phyloP scores from a whole-genome alignment of 2,329 filamentous ascomycete genomes.

The Neonectria hederae region DNA sequence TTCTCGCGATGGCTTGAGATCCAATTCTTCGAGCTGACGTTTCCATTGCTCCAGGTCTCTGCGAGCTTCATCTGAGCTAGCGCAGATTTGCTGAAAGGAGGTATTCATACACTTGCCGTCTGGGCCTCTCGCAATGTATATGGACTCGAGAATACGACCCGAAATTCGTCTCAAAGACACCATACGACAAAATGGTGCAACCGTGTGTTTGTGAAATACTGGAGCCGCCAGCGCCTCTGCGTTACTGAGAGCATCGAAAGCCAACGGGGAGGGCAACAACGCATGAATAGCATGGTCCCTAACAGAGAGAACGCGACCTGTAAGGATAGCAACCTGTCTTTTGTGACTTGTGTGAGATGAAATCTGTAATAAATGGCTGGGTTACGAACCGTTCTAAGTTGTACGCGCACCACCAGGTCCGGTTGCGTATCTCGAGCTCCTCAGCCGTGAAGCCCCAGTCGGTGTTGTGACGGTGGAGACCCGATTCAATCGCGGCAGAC shows the following conservation, averaged over 20 bases:
- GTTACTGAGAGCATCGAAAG: conserved; percentile 27
- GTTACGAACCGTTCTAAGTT: conserved; percentile 29
- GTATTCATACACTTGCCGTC: conserved; percentile 32
- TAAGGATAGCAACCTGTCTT: conserved; percentile 35
- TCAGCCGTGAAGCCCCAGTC: conserved; percentile 33
- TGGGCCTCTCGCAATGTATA: conserved; percentile 37
- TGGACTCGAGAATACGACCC: conserved; percentile 38
- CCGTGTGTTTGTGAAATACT: conserved; percentile 23
- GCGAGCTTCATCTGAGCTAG: conserved; percentile 27
- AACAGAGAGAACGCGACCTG: conserved; percentile 37
- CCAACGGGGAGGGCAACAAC: conserved; percentile 17
- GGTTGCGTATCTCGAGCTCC: conserved; percentile 34
- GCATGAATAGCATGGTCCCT: conserved; percentile 39
- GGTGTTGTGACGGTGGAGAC: conserved; percentile 36
- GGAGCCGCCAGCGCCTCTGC: conserved; percentile 24
- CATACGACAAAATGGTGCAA: conserved; percentile 25
- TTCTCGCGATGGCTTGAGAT: conserved; percentile 35
- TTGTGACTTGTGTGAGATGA: background rate
- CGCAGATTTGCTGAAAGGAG: conserved; percentile 37
- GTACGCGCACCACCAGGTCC: conserved; percentile 40
- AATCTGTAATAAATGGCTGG: background rate
- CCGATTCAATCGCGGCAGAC: conserved; percentile 39
- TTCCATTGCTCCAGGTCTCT: conserved; percentile 34
- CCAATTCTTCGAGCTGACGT: conserved; percentile 21
- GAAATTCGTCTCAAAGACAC: conserved; percentile 31